These are phyloP conservation scores for Citrus sinensis DNA, from an alignment of 345 rosid genomes.

Conservation along the genomic window DNA sequence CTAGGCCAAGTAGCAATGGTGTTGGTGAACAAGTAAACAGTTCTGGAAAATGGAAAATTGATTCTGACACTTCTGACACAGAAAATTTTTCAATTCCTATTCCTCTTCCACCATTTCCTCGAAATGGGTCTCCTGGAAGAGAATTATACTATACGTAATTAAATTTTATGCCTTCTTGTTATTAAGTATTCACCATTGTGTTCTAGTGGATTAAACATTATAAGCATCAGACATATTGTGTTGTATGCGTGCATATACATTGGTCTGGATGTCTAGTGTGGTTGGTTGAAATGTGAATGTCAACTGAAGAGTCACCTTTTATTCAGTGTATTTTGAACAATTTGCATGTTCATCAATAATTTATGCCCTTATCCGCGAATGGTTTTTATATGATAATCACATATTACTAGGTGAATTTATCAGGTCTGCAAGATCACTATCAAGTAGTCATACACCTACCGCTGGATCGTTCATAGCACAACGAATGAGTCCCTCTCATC, in stretches of 20 bases:
- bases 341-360: background rate
- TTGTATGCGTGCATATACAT: background rate
- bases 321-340: background rate
- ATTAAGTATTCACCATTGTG: background rate
- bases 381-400: background rate
- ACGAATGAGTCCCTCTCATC: conserved; percentile 41
- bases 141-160: conserved; percentile 67
- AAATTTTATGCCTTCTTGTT: background rate
- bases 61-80: conserved; percentile 14
- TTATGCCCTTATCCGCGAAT: background rate
- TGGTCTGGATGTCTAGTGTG: background rate
- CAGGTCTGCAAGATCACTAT: conserved; percentile 84
- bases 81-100: conserved; percentile 45
- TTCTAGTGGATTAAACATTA: background rate
- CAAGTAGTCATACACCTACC: conserved; percentile 73
- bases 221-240: background rate
- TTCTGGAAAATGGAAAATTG: conserved; percentile 34
- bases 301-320: background rate
- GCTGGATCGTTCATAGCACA: conserved; percentile 54
- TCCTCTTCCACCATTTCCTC: conserved; percentile 45
- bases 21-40: conserved; percentile 21
- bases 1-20: conserved; percentile 18
- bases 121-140: conserved; percentile 42
- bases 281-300: background rate
- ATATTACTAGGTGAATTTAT: background rate